Base-by-base conservation (phyloP, 306 rosid genomes). In the Quercus robur region DNA sequence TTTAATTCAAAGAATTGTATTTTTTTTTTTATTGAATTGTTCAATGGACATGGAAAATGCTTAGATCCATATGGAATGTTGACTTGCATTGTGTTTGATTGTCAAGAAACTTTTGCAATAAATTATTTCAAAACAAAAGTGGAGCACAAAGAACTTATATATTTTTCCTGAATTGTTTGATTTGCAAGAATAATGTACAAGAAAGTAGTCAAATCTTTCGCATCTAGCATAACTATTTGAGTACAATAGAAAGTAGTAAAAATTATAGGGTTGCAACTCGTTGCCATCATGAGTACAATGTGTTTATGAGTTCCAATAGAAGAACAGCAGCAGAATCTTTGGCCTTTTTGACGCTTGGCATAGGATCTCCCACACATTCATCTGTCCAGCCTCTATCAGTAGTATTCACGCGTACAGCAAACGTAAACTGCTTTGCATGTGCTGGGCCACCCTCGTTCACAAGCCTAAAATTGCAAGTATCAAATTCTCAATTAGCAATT, bases 391-490 rank as follows among this genome's bases (percentile, higher is more conserved):
- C 99, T 80, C 81, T 82, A 84, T 93, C 97, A 2, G 93, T 76
- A 19, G 99, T 93, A 85, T 95, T 95, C 51, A 93, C 99, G 1
- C 89, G 90, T 12, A 91, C 98, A 0, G 97, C 88, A 84, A 82
- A 95, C 9, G 99, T 95, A 78, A 93, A 95, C 93, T 90, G 89
- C 85, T 93, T 95, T 52, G 98, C 99, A 89, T 95, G 99, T 55
- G 98, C 97, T 44, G 99, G 99, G 75, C 99, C 99, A 75, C 98
- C 99, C 84, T 93, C 98, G 69, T 83, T 91, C 85, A 93, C 98
- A 71, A 97, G 91, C 92, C 98, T 95, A 26, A 41, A 85, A 56
- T 77, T 56, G 57, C 46, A 44, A 64, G 31, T 5, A 69, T 2
- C 20, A 67, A 77, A 20, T 4, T 58, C 6, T 51, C 2, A 3